phyloP scores from a whole-genome alignment of 2,329 filamentous ascomycete species.

The Paecilomyces niveus region DNA sequence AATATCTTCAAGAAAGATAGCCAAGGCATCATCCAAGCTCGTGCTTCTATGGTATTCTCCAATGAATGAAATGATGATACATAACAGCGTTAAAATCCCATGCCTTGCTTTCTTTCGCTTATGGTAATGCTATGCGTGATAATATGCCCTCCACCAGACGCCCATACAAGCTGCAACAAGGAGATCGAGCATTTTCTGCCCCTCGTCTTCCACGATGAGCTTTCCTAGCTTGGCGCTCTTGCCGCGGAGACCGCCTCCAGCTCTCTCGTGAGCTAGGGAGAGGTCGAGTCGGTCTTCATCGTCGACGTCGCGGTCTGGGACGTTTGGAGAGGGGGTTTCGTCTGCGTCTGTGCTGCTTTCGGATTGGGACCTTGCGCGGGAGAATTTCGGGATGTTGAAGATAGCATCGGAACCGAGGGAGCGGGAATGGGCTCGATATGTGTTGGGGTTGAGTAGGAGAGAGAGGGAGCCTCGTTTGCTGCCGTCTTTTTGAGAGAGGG shows the following conservation, averaged over 20 bases:
- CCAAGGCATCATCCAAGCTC: background rate
- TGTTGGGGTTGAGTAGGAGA: slow-evolving; percentile 24
- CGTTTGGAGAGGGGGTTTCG: slow-evolving; percentile 22
- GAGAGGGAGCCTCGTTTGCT: slow-evolving; percentile 23
- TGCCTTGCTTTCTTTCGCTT: too few relatives aligned
- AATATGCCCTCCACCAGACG: slow-evolving; percentile 86
- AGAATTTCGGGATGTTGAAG: background rate
- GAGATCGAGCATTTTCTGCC: slow-evolving; percentile 91
- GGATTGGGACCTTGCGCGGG: slow-evolving; percentile 13
- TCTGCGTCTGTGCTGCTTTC: slow-evolving; percentile 10
- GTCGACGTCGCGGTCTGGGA: slow-evolving; percentile 16
- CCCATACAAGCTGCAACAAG: slow-evolving; percentile 86
- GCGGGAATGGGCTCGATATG: slow-evolving; percentile 13
- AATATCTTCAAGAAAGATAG: background rate
- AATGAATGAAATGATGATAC: background rate
- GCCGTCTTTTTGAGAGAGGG: background rate
- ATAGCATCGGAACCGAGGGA: background rate
- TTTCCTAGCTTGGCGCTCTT: slow-evolving; percentile 91
- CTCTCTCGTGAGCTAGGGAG: slow-evolving; percentile 71
- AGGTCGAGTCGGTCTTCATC: slow-evolving; percentile 55
- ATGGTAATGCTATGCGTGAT: slow-evolving; percentile 14
- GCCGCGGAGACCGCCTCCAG: slow-evolving; percentile 78
- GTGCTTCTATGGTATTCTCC: background rate
- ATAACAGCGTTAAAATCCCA: background rate
- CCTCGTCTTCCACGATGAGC: slow-evolving; percentile 80